A percentile compares a stretch with the other conserved stretches of the same genome.
phyloP scores from a whole-genome alignment of 331 rosid species.

The Pyrus hybrid region DNA sequence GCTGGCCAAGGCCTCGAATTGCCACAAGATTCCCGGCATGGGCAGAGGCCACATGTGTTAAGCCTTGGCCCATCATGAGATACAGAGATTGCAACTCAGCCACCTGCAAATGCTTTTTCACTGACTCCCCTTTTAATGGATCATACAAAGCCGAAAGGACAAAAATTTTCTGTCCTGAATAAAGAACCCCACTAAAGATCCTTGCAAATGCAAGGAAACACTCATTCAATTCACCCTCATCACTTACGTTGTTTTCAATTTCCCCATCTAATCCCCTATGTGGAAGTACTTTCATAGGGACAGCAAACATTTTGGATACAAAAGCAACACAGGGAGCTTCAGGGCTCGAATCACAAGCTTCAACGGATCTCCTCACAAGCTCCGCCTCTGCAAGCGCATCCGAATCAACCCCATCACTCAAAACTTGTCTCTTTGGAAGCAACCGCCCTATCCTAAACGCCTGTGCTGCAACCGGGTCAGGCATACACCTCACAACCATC shows the following conservation, averaged over 20 bases:
- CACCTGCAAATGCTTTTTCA: slow-evolving; percentile 66
- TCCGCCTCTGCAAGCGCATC: slow-evolving; percentile 35
- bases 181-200: slow-evolving; percentile 70
- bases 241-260: slow-evolving; percentile 15
- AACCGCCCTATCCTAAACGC: slow-evolving; percentile 44
- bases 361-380: slow-evolving; percentile 40
- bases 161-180: slow-evolving; percentile 54
- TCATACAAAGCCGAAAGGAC: slow-evolving; percentile 79
- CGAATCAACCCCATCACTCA: slow-evolving; percentile 7
- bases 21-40: slow-evolving; percentile 76
- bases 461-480: slow-evolving; percentile 61
- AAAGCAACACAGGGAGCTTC: slow-evolving; percentile 74
- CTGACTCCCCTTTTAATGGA: slow-evolving; percentile 61
- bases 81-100: slow-evolving; percentile 61
- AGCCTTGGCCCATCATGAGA: slow-evolving; percentile 88
- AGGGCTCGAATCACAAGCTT: slow-evolving; percentile 50
- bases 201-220: slow-evolving; percentile 87
- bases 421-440: slow-evolving; percentile 43
- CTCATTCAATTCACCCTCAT: slow-evolving; percentile 57
- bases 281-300: slow-evolving; percentile 59
- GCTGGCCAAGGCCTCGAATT: slow-evolving; percentile 71
- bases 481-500: slow-evolving; percentile 62
- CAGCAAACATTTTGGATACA: slow-evolving; percentile 86
- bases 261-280: slow-evolving; percentile 27
- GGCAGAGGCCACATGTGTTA: slow-evolving; percentile 52